Base-by-base conservation (phyloP, 1,284 basidiomycete species). In the Polyporus tsugae region DNA sequence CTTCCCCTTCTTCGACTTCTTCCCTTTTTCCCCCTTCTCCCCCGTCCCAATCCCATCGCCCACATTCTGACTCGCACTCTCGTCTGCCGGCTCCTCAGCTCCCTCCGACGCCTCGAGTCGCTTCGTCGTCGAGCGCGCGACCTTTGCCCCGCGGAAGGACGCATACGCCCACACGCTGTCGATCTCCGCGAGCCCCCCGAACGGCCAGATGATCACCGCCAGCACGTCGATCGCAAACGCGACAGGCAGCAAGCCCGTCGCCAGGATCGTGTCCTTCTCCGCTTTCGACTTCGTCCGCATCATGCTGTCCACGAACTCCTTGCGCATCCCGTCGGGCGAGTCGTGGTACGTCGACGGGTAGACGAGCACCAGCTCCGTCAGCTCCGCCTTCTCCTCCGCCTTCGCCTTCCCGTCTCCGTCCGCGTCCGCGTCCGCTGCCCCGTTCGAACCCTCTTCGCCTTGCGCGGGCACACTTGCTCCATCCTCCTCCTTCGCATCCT, bases 101-200 rank as follows among this genome's bases (percentile, higher is more conserved):
- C 19, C 35, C 58, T 60, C 58, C 19, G 19, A n/a, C 2, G 58
- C 58, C 38, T 60, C 36, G 1, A 60, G 38, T 22, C 58, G 58
- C 38, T 60, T 39, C 38, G 58, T 42, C 13, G 58, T 60, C 38
- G 58, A 60, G 13, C 58, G 58, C 22, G 58, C 58, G 11, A 29
- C 15, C 58, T 60, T 60, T 22, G 58, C 58, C 19, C 58, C 58
- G 38, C 58, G 58, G 58, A 60, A 60, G 22, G 58, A 60, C 58
- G 58, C 58, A 25, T 60, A 60, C 22, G 58, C 58, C 58, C 58
- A 60, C 58, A 60, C 58, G 38, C 58, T 38, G 58, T 60, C 58
- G 38, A 60, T 60, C 58, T 60, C 58, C 10, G 13, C n/a, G 5
- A 60, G 58, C 38, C 58, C 58, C 10, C 58, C 58, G 25, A 60